Conservation (phyloP, 495 filamentous ascomycete genomes). For the Collariella sp. region DNA sequence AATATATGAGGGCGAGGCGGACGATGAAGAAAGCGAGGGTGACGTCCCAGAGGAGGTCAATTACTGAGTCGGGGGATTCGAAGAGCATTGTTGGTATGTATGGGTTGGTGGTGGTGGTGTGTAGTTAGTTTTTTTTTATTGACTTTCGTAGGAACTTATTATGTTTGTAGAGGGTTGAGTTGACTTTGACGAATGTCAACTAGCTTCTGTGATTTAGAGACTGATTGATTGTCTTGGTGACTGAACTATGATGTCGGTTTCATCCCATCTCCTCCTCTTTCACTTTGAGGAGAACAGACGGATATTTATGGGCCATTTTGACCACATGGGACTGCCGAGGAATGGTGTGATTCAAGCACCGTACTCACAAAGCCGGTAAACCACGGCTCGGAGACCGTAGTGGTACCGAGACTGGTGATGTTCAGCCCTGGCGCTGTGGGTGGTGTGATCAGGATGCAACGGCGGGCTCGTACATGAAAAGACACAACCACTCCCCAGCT, state of each 20-base stretch:
- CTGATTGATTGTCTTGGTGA: background rate
- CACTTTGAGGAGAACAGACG: no score
- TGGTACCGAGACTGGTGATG: no score
- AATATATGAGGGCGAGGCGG: constrained; percentile 22
- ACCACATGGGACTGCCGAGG: no score
- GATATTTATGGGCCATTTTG: no score
- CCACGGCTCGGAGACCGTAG: no score
- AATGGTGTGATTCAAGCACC: no score
- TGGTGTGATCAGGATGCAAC: no score
- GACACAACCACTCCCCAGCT: no score
- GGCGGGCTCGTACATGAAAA: no score
- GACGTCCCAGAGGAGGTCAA: constrained; percentile 31
- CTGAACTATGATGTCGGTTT: constrained; percentile 5
- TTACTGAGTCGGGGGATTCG: constrained; percentile 22
- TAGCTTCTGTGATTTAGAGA: background rate
- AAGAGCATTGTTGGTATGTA: constrained; percentile 14
- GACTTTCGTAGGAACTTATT: background rate
- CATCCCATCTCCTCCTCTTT: background rate
- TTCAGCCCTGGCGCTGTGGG: no score
- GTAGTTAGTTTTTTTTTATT: constrained; percentile 2
- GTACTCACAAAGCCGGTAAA: no score
- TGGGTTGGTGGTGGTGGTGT: background rate
- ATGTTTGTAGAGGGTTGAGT: background rate
- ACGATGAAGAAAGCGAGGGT: constrained; percentile 26
- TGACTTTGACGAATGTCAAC: background rate